Percentiles rank a stretch among this genome's conserved stretches.
Conservation (phyloP, 768 basidiomycete genomes). For the Naganishia vaughanmartiniae region DNA sequence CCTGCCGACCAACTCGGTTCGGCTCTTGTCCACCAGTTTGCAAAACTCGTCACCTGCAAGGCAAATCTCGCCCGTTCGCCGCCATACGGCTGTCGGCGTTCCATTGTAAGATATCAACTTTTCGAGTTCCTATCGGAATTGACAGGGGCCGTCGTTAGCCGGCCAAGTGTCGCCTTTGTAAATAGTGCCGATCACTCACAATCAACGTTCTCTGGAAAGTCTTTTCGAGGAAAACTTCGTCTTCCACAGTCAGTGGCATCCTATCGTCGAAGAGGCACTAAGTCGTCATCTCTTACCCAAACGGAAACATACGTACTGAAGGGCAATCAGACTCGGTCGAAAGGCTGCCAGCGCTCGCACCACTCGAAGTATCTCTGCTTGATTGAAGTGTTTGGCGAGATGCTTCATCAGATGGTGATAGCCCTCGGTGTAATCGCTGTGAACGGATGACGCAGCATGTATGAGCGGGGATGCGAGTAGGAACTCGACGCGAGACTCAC, state of each 20-base stretch:
- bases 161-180: no score
- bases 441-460: not conserved
- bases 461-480: not conserved
- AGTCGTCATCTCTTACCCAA: not conserved
- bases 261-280: slow-evolving; percentile 22
- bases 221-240: slow-evolving; percentile 92
- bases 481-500: slow-evolving; percentile 34
- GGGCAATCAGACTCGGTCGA: slow-evolving; percentile 90
- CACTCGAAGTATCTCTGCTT: slow-evolving; percentile 89
- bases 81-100: slow-evolving; percentile 96
- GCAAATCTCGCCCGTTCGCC: slow-evolving; percentile 95
- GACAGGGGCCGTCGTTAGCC: not conserved
- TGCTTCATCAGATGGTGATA: slow-evolving; percentile 97
- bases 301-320: slow-evolving; percentile 58
- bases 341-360: slow-evolving; percentile 92
- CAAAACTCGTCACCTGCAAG: slow-evolving; percentile 95
- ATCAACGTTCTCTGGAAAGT: slow-evolving; percentile 91
- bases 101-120: slow-evolving; percentile 96
- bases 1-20: slow-evolving; percentile 69
- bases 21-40: slow-evolving; percentile 84
- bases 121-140: slow-evolving; percentile 73
- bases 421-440: slow-evolving; percentile 82
- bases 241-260: slow-evolving; percentile 94
- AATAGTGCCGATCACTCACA: slow-evolving; percentile 55
- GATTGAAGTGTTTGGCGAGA: slow-evolving; percentile 76